Percentiles rank a stretch among this genome's conserved stretches.
Conservation (phyloP, 495 filamentous ascomycete genomes). For the Hypoxylon lienhwacheense region DNA sequence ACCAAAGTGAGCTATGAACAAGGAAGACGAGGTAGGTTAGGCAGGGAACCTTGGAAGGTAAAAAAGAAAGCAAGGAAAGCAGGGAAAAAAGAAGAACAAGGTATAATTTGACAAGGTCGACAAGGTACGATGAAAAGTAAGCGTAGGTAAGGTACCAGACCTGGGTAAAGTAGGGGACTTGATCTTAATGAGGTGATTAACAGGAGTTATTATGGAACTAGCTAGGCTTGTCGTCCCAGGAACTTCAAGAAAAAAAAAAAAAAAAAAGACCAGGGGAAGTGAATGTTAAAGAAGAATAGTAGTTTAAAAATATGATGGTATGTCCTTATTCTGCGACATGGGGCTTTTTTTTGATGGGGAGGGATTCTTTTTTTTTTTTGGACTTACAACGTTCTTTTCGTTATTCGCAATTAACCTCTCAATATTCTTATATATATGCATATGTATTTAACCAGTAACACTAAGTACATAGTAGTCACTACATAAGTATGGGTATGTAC, state of each 20-base stretch:
- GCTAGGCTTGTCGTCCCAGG: slow-evolving; percentile 21
- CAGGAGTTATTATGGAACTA: slow-evolving; percentile 32
- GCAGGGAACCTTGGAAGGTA: no score
- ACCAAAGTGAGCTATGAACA: slow-evolving; percentile 16
- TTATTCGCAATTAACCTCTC: slow-evolving; percentile 24
- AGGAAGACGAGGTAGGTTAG: slow-evolving; percentile 1
- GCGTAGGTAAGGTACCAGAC: no score
- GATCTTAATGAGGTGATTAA: slow-evolving; percentile 32
- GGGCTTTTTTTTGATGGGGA: background rate
- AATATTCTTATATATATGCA: no score
- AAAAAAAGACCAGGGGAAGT: slow-evolving; percentile 27
- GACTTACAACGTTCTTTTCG: no score
- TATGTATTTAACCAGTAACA: no score
- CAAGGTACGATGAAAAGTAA: no score
- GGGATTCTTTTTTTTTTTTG: slow-evolving; percentile 7
- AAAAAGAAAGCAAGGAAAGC: no score
- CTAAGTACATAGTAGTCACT: slow-evolving; percentile 4
- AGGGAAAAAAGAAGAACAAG: slow-evolving; percentile 6
- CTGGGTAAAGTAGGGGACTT: no score
- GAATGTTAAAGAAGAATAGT: slow-evolving; percentile 5
- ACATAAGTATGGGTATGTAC: no score
- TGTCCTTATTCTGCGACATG: slow-evolving; percentile 22
- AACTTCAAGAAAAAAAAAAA: no score
- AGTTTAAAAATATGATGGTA: no score
- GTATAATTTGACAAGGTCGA: no score